A percentile compares a stretch with the other conserved stretches of the same genome.
phyloP scores from a whole-genome alignment of 768 basidiomycete species.

The Psilocybe subaeruginosa region DNA sequence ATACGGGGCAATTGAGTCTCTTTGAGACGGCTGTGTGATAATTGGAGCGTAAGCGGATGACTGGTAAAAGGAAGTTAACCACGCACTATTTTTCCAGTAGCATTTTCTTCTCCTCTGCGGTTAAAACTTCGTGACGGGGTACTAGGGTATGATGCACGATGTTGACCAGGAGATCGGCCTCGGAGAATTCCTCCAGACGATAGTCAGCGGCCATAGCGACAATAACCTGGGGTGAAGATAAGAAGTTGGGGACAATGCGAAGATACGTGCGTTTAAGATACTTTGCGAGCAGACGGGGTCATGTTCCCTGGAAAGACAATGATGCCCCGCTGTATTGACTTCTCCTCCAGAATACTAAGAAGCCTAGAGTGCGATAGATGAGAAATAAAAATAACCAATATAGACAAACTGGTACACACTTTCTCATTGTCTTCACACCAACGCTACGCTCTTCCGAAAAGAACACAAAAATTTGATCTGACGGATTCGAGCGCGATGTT shows the following conservation, averaged over 20 bases:
- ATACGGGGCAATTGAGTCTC: conserved; percentile 98
- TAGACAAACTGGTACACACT: conserved; percentile 53
- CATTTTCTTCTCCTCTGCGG: conserved; percentile 81
- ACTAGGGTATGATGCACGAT: conserved; percentile 96
- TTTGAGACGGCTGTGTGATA: conserved; percentile 82
- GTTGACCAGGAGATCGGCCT: conserved; percentile 95
- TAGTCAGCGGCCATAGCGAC: conserved; percentile 87
- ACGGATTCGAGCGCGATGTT: conserved; percentile 62
- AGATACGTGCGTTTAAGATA: conserved; percentile 30
- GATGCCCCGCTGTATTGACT: conserved; percentile 87
- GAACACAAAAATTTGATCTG: conserved; percentile 89
- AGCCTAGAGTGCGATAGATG: conserved; percentile 53
- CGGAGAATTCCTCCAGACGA: conserved; percentile 94
- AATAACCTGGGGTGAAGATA: conserved; percentile 59
- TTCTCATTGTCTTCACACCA: conserved; percentile 97
- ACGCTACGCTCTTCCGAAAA: conserved; percentile 97
- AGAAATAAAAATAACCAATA: conserved; percentile 4
- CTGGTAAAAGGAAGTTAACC: conserved; percentile 7
- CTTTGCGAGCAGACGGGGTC: conserved; percentile 97
- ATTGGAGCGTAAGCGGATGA: conserved; percentile 15
- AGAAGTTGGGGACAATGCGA: neutral
- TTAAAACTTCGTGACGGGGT: conserved; percentile 88
- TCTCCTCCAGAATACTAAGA: conserved; percentile 88
- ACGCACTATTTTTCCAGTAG: conserved; percentile 94
- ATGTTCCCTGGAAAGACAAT: conserved; percentile 96